Evolutionary conservation across 345 rosid species (phyloP).

Genomic region (Erysimum cheiranthoides): DNA sequence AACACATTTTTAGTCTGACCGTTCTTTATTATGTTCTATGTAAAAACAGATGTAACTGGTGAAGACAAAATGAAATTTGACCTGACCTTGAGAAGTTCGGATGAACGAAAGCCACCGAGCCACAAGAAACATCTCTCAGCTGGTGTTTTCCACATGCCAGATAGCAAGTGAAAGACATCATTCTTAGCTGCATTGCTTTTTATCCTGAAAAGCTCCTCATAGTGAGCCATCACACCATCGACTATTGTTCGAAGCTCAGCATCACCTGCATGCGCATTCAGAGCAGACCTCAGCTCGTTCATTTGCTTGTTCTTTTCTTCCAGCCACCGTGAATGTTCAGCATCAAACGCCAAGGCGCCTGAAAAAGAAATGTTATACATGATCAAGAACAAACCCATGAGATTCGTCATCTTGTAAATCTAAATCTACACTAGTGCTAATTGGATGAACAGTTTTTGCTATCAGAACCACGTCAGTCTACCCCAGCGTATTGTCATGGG

Average conservation of each 20-base stretch:
- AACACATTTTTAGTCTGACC: constrained; percentile 15
- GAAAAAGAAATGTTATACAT: constrained; percentile 39
- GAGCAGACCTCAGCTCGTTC: constrained; percentile 92
- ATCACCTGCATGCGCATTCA: constrained; percentile 95
- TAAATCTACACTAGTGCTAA: constrained; percentile 2
- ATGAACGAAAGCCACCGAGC: constrained; percentile 99
- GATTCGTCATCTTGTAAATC: not conserved
- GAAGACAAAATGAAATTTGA: constrained; percentile 13
- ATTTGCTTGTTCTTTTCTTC: constrained; percentile 88
- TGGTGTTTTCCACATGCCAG: constrained; percentile 99
- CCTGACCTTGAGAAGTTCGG: constrained; percentile 93
- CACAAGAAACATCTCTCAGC: constrained; percentile 99
- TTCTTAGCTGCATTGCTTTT: constrained; percentile 94
- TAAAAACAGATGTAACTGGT: not conserved
- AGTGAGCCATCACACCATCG: constrained; percentile 85
- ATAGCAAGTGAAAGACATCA: constrained; percentile 94
- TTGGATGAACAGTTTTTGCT: not conserved
- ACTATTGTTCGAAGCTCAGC: constrained; percentile 88
- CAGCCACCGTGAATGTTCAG: constrained; percentile 88
- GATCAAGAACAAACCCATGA: constrained; percentile 21
- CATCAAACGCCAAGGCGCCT: constrained; percentile 99
- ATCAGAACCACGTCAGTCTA: constrained; percentile 8
- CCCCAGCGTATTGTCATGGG: not conserved
- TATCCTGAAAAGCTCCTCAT: constrained; percentile 92
- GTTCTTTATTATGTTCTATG: not conserved